Evolutionary conservation across 2,329 filamentous ascomycete genomes (phyloP).

Genomic region (Huntiella omanensis): DNA sequence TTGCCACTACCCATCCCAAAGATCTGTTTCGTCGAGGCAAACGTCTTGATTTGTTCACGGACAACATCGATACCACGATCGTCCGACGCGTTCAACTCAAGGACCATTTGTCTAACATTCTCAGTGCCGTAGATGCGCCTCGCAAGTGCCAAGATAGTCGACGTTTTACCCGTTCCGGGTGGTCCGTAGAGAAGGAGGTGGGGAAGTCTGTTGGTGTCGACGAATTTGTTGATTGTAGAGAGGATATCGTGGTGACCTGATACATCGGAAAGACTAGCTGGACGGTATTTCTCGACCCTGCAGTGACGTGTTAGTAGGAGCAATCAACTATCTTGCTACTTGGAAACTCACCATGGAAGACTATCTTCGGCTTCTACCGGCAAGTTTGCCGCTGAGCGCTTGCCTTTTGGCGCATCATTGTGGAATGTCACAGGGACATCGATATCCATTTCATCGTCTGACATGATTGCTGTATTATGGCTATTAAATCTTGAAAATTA

Average conservation of each 20-base stretch:
- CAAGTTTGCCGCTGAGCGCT: conserved; percentile 78
- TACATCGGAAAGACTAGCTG: conserved; percentile 73
- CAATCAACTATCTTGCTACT: not conserved
- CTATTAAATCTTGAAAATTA: too few relatives aligned
- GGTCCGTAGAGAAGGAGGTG: conserved; percentile 94
- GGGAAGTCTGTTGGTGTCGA: conserved; percentile 82
- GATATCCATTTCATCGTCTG: conserved; percentile 44
- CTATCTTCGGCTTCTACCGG: conserved; percentile 88
- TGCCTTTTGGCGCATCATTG: conserved; percentile 66
- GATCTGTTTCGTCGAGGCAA: conserved; percentile 94
- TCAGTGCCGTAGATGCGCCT: conserved; percentile 78
- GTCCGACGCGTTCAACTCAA: conserved; percentile 93
- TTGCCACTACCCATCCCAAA: conserved; percentile 43
- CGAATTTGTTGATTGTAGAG: conserved; percentile 91
- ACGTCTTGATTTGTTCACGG: conserved; percentile 97
- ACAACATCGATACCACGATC: conserved; percentile 97
- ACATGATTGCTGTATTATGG: conserved; percentile 24
- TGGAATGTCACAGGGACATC: conserved; percentile 46
- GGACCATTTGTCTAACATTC: conserved; percentile 95
- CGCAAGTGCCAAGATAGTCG: conserved; percentile 82
- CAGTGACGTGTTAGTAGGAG: not conserved
- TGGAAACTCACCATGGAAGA: conserved; percentile 57
- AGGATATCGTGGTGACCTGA: conserved; percentile 95
- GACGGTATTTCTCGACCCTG: conserved; percentile 95
- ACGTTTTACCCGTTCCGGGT: conserved; percentile 93